These are phyloP conservation scores for Breviolum minutum DNA, from an alignment of 73 alveolate species.

Conservation along the genomic window DNA sequence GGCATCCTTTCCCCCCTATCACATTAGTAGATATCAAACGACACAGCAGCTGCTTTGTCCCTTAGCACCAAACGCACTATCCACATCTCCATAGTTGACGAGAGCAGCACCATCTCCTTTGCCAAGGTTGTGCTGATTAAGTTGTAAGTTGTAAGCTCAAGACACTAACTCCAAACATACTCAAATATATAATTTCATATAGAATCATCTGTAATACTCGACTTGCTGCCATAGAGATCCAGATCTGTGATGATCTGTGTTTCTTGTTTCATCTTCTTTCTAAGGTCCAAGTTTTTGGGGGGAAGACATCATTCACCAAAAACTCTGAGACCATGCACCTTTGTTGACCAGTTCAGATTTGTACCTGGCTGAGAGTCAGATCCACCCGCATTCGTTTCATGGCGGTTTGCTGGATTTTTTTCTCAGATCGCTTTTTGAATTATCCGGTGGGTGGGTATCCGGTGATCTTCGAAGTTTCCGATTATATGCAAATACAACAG, in stretches of 20 bases:
- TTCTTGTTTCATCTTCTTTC: background rate
- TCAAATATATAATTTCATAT: too few species aligned
- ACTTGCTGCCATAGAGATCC: background rate
- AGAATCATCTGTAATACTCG: background rate
- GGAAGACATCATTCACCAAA: background rate
- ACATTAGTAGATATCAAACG: background rate
- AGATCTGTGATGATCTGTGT: background rate
- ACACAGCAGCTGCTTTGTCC: background rate
- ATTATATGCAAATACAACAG: background rate
- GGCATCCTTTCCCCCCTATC: background rate
- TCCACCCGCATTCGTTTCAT: background rate
- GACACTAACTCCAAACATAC: too few species aligned
- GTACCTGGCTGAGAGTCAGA: constrained; percentile 25
- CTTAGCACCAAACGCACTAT: constrained; percentile 41
- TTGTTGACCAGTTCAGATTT: constrained; percentile 58
- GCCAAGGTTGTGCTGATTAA: background rate
- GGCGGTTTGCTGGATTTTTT: background rate
- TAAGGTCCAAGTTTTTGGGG: background rate
- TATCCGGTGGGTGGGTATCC: too few species aligned
- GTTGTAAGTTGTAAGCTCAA: too few species aligned
- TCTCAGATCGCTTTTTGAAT: too few species aligned
- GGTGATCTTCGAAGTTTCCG: too few species aligned
- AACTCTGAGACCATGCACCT: background rate
- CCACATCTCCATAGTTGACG: constrained; percentile 71
- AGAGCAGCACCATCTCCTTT: constrained; percentile 63